phyloP scores from a whole-genome alignment of 1,284 basidiomycete genomes.

The Malassezia pachydermatis region DNA sequence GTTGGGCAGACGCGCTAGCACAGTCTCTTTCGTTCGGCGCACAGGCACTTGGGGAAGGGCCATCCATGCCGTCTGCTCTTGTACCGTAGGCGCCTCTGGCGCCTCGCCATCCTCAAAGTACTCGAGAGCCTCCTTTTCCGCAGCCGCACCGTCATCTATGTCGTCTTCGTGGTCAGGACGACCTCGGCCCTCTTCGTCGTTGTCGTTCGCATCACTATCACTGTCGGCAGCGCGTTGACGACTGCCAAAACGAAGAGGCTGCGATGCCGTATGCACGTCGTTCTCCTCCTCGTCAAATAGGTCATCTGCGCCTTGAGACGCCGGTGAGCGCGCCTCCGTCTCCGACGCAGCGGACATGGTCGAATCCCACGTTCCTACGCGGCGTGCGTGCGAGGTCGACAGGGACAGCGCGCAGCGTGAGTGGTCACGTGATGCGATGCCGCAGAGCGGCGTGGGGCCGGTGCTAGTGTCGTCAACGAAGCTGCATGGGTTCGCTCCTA shows the following conservation, averaged over 20 bases:
- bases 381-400: no score
- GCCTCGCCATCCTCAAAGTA: constrained; percentile 32
- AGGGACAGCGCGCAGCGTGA: no score
- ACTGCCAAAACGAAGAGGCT: no score
- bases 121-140: constrained; percentile 26
- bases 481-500: no score
- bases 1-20: constrained; percentile 41
- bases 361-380: no score
- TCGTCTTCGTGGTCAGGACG: constrained; percentile 1
- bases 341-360: no score
- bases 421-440: no score
- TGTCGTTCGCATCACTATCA: constrained; percentile 26
- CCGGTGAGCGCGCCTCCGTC: no score
- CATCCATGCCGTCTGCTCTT: constrained; percentile 54
- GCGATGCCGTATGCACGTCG: constrained; percentile 15
- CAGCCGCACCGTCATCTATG: constrained; percentile 19
- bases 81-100: constrained; percentile 50
- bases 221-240: no score
- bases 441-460: no score
- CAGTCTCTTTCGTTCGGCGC: constrained; percentile 38
- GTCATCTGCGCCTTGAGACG: constrained; percentile 18
- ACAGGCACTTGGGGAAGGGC: constrained; percentile 32
- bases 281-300: constrained; percentile 31
- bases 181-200: constrained; percentile 16
- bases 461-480: no score